Evolutionary conservation across 352 stramenopile genomes (phyloP).

Genomic region (Aphanomyces stellatus): DNA sequence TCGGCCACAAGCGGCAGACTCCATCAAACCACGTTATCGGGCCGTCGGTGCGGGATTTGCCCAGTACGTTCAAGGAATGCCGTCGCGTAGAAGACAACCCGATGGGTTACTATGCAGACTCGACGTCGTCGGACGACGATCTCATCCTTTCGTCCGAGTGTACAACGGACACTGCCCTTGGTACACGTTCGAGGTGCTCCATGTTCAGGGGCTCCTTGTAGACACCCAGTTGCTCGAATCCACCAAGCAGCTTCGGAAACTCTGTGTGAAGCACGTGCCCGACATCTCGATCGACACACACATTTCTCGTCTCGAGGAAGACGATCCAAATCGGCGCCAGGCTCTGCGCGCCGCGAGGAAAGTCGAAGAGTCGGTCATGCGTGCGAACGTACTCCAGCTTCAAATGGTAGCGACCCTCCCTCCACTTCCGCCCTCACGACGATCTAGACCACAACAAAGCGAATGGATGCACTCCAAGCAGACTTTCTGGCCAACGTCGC

Average conservation of each 20-base stretch:
- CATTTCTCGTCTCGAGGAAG: background rate
- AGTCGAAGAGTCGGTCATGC: background rate
- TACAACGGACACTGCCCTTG: no score
- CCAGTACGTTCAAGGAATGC: background rate
- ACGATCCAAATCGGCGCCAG: background rate
- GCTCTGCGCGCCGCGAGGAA: background rate
- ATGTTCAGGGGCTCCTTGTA: no score
- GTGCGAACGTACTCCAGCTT: background rate
- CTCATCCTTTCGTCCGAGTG: no score
- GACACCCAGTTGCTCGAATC: background rate
- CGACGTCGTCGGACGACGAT: conserved; percentile 13
- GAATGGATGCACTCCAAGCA: background rate
- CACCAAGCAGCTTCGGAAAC: background rate
- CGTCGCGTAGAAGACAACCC: background rate
- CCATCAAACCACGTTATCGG: no score
- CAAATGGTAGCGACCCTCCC: background rate
- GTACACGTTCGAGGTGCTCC: no score
- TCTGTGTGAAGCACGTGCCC: background rate
- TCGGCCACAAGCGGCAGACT: background rate
- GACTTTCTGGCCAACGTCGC: background rate
- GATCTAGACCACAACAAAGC: background rate
- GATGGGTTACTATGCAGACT: background rate
- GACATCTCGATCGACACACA: conserved; percentile 1
- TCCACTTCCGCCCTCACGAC: background rate
- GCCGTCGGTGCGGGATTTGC: no score